These are phyloP conservation scores for Colletotrichum cereale DNA, from an alignment of 2,329 filamentous ascomycete genomes.

Conservation along the genomic window DNA sequence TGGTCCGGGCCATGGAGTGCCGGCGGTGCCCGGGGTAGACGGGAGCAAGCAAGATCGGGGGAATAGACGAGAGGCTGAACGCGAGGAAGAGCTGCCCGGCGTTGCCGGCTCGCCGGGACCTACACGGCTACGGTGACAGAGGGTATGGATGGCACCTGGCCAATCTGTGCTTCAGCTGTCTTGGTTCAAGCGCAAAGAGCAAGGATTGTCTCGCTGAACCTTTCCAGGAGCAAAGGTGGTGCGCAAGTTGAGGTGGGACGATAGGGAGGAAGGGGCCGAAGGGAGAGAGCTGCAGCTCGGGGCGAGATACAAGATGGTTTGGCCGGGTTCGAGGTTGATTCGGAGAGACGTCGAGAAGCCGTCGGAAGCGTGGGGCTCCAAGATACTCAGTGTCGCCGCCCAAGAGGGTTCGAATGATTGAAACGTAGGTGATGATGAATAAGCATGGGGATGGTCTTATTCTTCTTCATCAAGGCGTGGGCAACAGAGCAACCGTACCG, in stretches of 20 bases:
- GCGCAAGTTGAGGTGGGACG: not conserved
- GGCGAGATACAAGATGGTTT: not conserved
- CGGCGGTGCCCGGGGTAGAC: constrained; percentile 2
- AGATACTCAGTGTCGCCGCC: not conserved
- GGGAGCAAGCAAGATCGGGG: constrained; percentile 1
- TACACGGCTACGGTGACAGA: constrained; percentile 3
- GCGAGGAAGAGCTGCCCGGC: constrained; percentile 3
- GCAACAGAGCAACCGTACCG: not conserved
- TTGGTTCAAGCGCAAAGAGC: constrained; percentile 2
- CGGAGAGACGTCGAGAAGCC: not conserved
- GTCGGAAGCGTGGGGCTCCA: not conserved
- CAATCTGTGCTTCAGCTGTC: constrained; percentile 29
- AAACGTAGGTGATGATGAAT: not conserved
- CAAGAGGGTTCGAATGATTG: not conserved
- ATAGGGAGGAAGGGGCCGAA: not conserved
- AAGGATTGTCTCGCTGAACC: not conserved
- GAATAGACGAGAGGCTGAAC: constrained; percentile 2
- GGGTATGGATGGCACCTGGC: constrained; percentile 2
- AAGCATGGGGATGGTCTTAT: not conserved
- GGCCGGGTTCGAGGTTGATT: not conserved
- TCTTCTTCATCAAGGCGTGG: constrained; percentile 18
- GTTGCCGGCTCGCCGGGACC: constrained; percentile 16
- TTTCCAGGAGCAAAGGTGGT: not conserved
- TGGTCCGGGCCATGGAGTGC: constrained; percentile 29
- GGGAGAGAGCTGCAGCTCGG: not conserved